Evolutionary conservation across 495 filamentous ascomycete species (phyloP), one percentile per base, ranked within the genome.

Genomic region (Daldinia bambusicola): DNA sequence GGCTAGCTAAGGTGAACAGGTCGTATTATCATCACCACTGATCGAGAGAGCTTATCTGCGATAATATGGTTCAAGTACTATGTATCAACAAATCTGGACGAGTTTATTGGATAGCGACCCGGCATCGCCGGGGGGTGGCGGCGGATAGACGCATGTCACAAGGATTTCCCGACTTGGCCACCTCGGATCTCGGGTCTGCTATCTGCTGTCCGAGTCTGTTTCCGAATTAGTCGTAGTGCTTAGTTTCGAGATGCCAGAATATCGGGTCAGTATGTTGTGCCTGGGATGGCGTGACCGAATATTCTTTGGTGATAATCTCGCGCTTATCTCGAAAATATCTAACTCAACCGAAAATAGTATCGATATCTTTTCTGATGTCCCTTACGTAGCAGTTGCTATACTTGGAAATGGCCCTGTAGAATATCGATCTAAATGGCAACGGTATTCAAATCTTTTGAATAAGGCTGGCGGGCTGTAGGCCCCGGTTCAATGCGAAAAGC

Each of bases 391-490:
- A 64, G 26, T 64, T 62, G 53, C 22, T 56, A 32, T 31, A 58
- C 41, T 32, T 63, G 55, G 55, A 57, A 61, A 57, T 41, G 13
- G 43, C 65, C 66, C 55, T 66, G 58, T 32, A 59, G 48, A 50
- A 62, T 61, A 67, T 67, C 61, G 62, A 74, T 74, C 71, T 63
- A 53, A 63, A 26, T 26, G n/a, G n/a, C n/a, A n/a, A n/a, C 67
- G 61, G 43, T 59, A 74, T 57, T 57, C 20, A 51, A 38, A 40
- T 22, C 37, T 57, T 41, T 43, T 51, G 63, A 55, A 65, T 67
- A 74, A 74, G 71, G 67, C 71, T 67, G 67, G 71, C 70, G 70
- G 71, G 67, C 71, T 67, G 67, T 67, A 63, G 55, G 63, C 45
- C 67, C 58, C 63, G 55, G 63, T 60, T 41, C 16, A 18, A 26